Percentiles rank a stretch among this genome's conserved stretches.
Evolutionary conservation across 129 eudicot species (phyloP).

Genomic region (Kitagawia praeruptora): DNA sequence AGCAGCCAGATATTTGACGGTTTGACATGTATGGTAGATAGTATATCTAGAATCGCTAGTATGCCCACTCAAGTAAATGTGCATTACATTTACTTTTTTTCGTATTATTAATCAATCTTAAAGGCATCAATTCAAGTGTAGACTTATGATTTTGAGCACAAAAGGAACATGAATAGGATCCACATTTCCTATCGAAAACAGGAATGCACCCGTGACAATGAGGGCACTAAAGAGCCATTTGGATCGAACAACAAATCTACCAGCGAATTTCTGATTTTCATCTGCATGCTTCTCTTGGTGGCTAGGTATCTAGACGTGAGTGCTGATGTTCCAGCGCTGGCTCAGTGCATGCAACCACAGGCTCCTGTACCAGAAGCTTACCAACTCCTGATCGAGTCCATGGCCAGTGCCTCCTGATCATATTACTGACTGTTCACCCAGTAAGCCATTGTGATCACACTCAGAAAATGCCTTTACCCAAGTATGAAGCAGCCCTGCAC

Average conservation of each 20-base stretch:
- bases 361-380: conserved; percentile 77
- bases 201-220: conserved; percentile 35
- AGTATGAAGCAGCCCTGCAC: background rate
- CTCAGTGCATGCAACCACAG: conserved; percentile 61
- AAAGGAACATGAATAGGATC: too few relatives aligned
- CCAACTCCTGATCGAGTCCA: conserved; percentile 80
- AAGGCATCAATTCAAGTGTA: background rate
- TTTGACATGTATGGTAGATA: background rate
- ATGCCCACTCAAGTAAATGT: background rate
- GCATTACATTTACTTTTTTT: background rate
- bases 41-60: background rate
- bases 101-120: background rate
- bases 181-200: too few relatives aligned
- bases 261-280: conserved; percentile 84
- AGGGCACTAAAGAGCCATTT: conserved; percentile 70
- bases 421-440: background rate
- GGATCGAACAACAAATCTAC: conserved; percentile 53
- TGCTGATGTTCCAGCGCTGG: conserved; percentile 78
- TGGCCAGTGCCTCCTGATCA: conserved; percentile 58
- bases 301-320: conserved; percentile 67
- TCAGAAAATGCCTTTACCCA: background rate
- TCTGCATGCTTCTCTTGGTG: conserved; percentile 61
- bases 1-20: background rate
- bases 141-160: background rate
- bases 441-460: background rate